phyloP scores from a whole-genome alignment of 371 early-diverging fungal genomes.

The Mortierella sp. region DNA sequence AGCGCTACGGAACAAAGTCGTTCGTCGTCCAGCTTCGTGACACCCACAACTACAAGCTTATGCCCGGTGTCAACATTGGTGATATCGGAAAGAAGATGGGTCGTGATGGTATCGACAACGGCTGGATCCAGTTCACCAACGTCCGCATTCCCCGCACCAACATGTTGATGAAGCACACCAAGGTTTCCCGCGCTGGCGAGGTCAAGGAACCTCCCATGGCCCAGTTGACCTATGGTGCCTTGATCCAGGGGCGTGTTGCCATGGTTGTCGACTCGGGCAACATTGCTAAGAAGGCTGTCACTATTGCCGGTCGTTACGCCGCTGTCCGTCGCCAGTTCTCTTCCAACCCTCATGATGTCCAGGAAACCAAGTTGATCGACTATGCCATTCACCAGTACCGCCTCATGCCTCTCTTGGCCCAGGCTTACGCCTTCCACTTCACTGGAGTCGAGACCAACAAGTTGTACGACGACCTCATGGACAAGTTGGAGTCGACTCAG shows the following conservation, averaged over 20 bases:
- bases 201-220: constrained; percentile 79
- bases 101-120: constrained; percentile 87
- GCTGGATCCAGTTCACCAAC: constrained; percentile 88
- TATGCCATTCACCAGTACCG: constrained; percentile 95
- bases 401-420: constrained; percentile 91
- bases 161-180: constrained; percentile 94
- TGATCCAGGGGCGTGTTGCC: constrained; percentile 90
- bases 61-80: constrained; percentile 78
- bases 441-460: constrained; percentile 86
- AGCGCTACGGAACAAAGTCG: constrained; percentile 85
- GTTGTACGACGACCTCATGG: constrained; percentile 86
- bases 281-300: constrained; percentile 90
- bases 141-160: constrained; percentile 85
- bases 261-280: constrained; percentile 93
- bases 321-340: constrained; percentile 92
- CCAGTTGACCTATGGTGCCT: constrained; percentile 88
- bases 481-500: constrained; percentile 73
- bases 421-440: constrained; percentile 92
- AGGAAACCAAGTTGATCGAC: constrained; percentile 91
- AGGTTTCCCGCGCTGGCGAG: constrained; percentile 85
- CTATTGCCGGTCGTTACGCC: constrained; percentile 93
- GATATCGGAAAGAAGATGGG: constrained; percentile 86
- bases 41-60: constrained; percentile 66
- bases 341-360: constrained; percentile 59
- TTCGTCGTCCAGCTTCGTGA: constrained; percentile 81